Evolutionary conservation across 139 green algal genomes (phyloP), one percentile per base, ranked within the genome.

Genomic region (Spirogloea muscicola): DNA sequence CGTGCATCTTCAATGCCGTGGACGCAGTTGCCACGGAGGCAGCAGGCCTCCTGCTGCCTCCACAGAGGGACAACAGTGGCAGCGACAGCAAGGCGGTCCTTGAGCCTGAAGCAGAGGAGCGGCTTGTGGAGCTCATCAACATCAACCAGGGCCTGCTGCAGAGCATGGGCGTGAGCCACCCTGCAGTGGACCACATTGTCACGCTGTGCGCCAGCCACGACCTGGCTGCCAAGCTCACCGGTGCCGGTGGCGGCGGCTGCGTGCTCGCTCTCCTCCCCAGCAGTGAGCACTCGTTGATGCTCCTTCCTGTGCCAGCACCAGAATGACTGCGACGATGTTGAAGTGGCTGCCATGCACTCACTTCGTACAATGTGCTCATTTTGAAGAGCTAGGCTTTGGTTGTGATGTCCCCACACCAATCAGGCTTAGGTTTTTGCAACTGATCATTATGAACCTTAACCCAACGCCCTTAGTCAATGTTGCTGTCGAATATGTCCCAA

Each of bases 191-290:
- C 4, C 13, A n/a, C 13, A n/a, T 79, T 10, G 75, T 34, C 31
- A n/a, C 25, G 9, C 29, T 64, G 3, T 42, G 31, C 4, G 71
- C 61, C 5, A 10, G 10, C n/a, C 21, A 65, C 37, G 48, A 60
- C 4, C 71, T 79, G 36, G 9, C 21, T 7, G 75, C 71, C n/a
- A 79, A 79, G 58, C 61, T 79, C 21, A 79, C 71, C n/a, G 71
- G 71, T 6, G 71, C 71, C 18, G 71, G 71, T 10, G 71, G 71
- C 13, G 71, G 71, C 25, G 71, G 71, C 16, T 79, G 71, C 43
- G 71, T 79, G 3, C n/a, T 79, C 7, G 64, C 71, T 3, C 43
- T 72, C 43, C 71, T 79, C 18, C 71, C 71, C 10, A n/a, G n/a
- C n/a, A n/a, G n/a, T n/a, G n/a, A n/a, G n/a, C n/a, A n/a, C n/a